Evolutionary conservation across 164 flowering plant species (phyloP), one percentile per base, ranked within the genome.

Genomic region (Tinospora cordifolia): DNA sequence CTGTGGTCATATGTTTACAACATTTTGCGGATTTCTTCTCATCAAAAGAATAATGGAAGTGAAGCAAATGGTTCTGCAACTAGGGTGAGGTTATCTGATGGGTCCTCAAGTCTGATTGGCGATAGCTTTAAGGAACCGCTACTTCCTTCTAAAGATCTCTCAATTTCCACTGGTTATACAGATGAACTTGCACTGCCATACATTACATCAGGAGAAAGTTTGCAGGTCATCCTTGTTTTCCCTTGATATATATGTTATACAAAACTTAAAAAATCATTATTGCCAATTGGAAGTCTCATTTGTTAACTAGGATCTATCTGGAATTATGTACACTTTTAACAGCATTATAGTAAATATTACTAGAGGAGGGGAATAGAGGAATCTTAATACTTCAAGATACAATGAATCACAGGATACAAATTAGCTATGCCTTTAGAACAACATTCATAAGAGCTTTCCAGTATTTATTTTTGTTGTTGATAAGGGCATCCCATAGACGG

Each of bases 1-100:
- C 65, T 89, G 69, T 90, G 97, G 97, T 78, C 89, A 24, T 87
- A 84, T 67, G 89, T 84, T n/a, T 90, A 83, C 78, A 82, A 82
- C 63, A 76, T 90, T 10, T 74, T 90, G 69, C 74, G 90, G 46
- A 19, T 83, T 39, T 88, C 75, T 57, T 75, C 87, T 62, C 74
- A 26, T 44, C 66, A 21, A 7, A 66, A 63, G 38, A 41, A 69
- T 14, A 68, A 62, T 67, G 82, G 69, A 34, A 75, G 27, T 17
- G 63, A 75, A 66, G 67, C 58, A 60, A 68, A 19, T 51, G 71
- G 49, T 13, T 72, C 75, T 58, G 22, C 63, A 41, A 26, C 17
- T 3, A 65, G 66, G 36, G 38, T 6, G 25, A 74, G 47, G 67
- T 72, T 62, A 38, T 36, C 70, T 65, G 81, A 17, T 46, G 84